Conservation (phyloP, 1,284 basidiomycete species). For the Pyrrhoderma lamaoense region DNA sequence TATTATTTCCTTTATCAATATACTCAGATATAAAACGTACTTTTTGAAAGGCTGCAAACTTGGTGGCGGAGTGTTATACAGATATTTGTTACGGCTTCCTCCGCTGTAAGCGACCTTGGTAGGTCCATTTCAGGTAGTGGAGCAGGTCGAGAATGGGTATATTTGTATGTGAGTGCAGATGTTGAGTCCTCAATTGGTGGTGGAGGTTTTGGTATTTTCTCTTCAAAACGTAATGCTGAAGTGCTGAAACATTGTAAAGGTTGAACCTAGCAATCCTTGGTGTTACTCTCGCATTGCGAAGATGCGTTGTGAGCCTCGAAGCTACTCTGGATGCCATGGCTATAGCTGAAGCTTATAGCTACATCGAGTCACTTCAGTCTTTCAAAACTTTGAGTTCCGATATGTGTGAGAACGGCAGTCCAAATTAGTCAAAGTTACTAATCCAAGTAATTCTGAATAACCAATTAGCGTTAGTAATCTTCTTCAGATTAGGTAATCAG, state of each 20-base stretch:
- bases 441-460: no score
- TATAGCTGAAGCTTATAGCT: no score
- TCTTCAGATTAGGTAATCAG: no score
- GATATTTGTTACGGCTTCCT: constrained; percentile 94
- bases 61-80: constrained; percentile 94
- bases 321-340: no score
- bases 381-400: no score
- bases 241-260: constrained; percentile 2
- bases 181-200: constrained; percentile 83
- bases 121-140: constrained; percentile 73
- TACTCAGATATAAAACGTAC: constrained; percentile 36
- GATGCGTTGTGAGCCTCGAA: no score
- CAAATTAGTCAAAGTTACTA: no score
- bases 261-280: background rate
- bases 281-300: no score
- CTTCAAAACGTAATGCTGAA: constrained; percentile 2
- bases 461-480: no score
- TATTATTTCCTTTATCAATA: constrained; percentile 2
- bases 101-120: constrained; percentile 71
- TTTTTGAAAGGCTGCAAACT: constrained; percentile 92
- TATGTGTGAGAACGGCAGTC: no score
- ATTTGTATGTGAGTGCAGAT: constrained; percentile 93
- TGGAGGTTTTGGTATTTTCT: constrained; percentile 41
- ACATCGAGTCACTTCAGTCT: no score
- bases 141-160: constrained; percentile 61